phyloP scores from a whole-genome alignment of 2,329 filamentous ascomycete species.

The Alternaria sp. region DNA sequence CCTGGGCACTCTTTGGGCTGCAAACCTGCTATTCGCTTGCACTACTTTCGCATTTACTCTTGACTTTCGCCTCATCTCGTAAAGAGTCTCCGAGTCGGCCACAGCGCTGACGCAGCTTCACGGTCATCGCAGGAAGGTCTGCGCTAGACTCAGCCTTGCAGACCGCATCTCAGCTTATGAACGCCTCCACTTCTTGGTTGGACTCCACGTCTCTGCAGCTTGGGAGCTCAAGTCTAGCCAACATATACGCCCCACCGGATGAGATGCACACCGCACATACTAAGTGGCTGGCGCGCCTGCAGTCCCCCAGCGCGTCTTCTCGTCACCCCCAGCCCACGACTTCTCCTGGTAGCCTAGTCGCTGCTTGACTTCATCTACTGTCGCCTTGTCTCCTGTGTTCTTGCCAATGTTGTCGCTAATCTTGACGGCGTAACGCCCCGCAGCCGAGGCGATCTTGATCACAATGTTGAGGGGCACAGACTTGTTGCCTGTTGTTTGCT shows the following conservation, averaged over 20 bases:
- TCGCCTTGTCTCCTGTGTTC: conserved; percentile 86
- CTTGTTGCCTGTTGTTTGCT: conserved; percentile 75
- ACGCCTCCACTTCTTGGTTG: conserved; percentile 23
- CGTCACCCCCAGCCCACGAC: conserved; percentile 82
- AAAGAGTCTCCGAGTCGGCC: neutral
- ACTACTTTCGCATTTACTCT: neutral
- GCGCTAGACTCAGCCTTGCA: conserved; percentile 25
- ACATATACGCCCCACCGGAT: neutral
- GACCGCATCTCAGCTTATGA: conserved; percentile 22
- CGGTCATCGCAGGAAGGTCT: conserved; percentile 13
- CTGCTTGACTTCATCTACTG: conserved; percentile 82
- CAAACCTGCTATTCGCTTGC: neutral
- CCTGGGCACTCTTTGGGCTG: neutral
- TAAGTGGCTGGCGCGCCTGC: conserved; percentile 27
- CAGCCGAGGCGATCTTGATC: conserved; percentile 90
- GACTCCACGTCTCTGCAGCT: conserved; percentile 9
- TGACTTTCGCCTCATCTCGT: neutral
- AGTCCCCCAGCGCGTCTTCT: conserved; percentile 79
- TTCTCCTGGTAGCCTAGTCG: conserved; percentile 86
- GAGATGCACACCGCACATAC: conserved; percentile 5
- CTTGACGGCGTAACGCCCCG: conserved; percentile 84
- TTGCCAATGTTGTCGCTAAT: conserved; percentile 88
- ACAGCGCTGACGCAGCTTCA: conserved; percentile 11
- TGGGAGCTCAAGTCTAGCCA: neutral
- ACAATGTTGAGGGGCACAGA: conserved; percentile 95